phyloP scores from a whole-genome alignment of 768 basidiomycete genomes.

The Mycena rosella region DNA sequence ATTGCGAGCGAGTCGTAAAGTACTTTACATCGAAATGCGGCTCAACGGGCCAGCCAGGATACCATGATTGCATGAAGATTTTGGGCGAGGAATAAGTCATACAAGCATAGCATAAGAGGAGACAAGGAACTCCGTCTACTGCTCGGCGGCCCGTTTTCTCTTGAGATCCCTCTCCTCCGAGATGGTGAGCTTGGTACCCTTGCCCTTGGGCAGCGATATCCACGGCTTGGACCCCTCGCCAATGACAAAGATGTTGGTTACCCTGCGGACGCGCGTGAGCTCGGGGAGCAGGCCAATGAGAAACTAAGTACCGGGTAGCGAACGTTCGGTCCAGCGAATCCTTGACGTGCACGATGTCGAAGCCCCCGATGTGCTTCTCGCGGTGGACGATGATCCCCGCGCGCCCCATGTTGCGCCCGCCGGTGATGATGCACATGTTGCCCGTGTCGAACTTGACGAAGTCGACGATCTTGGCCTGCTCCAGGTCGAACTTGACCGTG shows the following conservation, averaged over 20 bases:
- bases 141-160: constrained; percentile 83
- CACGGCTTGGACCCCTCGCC: constrained; percentile 96
- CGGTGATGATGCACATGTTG: constrained; percentile 97
- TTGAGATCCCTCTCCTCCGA: constrained; percentile 95
- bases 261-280: constrained; percentile 57
- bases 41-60: too few species aligned
- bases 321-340: constrained; percentile 96
- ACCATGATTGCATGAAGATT: constrained; percentile 32
- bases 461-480: constrained; percentile 93
- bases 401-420: constrained; percentile 99
- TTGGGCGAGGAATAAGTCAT: constrained; percentile 16
- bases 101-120: constrained; percentile 35
- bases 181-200: constrained; percentile 98
- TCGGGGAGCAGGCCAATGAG: neutral
- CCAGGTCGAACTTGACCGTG: constrained; percentile 96
- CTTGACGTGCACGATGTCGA: constrained; percentile 98
- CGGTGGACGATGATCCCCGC: constrained; percentile 95
- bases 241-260: constrained; percentile 98
- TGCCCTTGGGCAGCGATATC: constrained; percentile 97
- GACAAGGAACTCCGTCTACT: constrained; percentile 15
- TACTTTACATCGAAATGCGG: too few species aligned
- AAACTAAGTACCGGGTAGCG: constrained; percentile 86
- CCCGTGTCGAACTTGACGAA: constrained; percentile 97
- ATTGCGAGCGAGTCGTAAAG: too few species aligned
- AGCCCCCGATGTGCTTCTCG: constrained; percentile 98